Evolutionary conservation across 345 rosid genomes (phyloP).

Genomic region (Capsella bursapastoris): DNA sequence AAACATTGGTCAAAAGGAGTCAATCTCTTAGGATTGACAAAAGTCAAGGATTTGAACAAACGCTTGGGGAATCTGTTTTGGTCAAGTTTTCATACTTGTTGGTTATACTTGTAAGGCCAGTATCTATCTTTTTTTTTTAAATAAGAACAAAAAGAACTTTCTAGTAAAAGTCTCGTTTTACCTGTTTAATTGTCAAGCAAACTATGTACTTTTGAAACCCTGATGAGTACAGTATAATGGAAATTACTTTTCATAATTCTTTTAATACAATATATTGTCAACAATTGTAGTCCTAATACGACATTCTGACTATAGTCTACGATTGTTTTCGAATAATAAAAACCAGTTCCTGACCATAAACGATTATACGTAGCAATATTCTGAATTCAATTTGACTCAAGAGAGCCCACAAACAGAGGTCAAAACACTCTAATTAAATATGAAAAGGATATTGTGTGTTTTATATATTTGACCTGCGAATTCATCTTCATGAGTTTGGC

Average conservation of each 20-base stretch:
- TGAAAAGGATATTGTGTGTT: background rate
- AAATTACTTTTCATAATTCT: background rate
- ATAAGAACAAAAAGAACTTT: background rate
- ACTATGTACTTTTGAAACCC: constrained; percentile 1
- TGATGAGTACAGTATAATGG: background rate
- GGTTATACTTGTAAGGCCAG: constrained; percentile 2
- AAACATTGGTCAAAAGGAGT: constrained; percentile 39
- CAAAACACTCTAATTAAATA: background rate
- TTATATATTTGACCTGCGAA: background rate
- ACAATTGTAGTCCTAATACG: background rate
- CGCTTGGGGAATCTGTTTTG: constrained; percentile 29
- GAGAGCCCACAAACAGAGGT: background rate
- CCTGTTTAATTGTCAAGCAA: background rate
- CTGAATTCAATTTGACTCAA: background rate
- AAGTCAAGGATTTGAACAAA: constrained; percentile 37
- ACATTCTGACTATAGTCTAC: background rate
- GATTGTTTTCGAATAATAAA: background rate
- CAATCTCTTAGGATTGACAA: constrained; percentile 33
- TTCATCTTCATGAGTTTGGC: background rate
- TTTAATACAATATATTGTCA: background rate
- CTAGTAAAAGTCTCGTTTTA: constrained; percentile 9
- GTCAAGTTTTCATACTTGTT: constrained; percentile 45
- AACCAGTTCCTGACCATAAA: background rate
- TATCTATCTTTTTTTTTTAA: background rate
- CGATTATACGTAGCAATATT: background rate